These are phyloP conservation scores for Podaxis rugospora DNA, from an alignment of 768 basidiomycete genomes.

Conservation along the genomic window DNA sequence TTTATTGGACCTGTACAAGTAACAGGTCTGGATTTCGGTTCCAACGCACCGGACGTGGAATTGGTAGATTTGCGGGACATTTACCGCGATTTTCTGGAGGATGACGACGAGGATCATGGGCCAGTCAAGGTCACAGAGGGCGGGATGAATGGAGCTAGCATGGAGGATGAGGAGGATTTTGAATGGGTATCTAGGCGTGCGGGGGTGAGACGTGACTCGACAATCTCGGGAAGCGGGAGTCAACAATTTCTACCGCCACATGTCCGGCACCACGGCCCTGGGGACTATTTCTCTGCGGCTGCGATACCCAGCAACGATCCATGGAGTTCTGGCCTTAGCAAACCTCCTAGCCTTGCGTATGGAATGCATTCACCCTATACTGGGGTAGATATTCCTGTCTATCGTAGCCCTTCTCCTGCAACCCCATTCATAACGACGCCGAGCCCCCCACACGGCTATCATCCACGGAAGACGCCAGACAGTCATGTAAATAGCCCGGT, in stretches of 20 bases:
- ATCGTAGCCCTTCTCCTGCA: constrained; percentile 30
- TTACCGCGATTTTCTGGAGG: constrained; percentile 90
- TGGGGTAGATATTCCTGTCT: constrained; percentile 24
- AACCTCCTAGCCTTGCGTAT: constrained; percentile 1
- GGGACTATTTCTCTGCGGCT: constrained; percentile 55
- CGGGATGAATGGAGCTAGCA: constrained; percentile 8
- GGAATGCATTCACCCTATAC: not conserved
- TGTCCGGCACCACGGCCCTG: constrained; percentile 53
- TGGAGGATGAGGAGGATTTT: constrained; percentile 69
- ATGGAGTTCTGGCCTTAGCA: constrained; percentile 1
- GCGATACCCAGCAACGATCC: constrained; percentile 16
- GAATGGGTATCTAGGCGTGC: constrained; percentile 78
- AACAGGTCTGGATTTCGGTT: constrained; percentile 85
- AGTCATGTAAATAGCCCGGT: constrained; percentile 11
- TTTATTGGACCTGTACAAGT: constrained; percentile 93
- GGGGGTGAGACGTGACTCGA: constrained; percentile 43
- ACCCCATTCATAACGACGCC: constrained; percentile 25
- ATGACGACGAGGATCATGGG: constrained; percentile 56
- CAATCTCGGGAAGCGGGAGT: constrained; percentile 42
- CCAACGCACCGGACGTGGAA: constrained; percentile 77
- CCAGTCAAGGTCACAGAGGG: constrained; percentile 51
- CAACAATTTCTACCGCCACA: constrained; percentile 73
- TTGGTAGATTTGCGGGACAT: constrained; percentile 91
- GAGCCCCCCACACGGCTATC: constrained; percentile 5
- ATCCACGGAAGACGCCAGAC: constrained; percentile 5